A percentile compares a stretch with the other conserved stretches of the same genome.
Conservation (phyloP, 495 filamentous ascomycete genomes). For the Penicillium desertorum region DNA sequence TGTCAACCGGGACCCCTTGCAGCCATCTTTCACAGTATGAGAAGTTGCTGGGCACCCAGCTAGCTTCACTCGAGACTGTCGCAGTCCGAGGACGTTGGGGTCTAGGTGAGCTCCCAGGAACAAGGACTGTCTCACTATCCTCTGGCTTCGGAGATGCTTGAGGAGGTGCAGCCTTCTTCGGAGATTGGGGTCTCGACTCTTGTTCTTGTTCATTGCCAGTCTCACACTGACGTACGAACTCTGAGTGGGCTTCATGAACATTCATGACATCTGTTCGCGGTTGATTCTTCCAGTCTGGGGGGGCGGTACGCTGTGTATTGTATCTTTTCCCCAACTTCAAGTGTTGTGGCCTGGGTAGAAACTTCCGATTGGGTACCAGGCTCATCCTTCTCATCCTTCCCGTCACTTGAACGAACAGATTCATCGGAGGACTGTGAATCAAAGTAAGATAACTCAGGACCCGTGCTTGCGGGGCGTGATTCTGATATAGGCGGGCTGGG, state of each 20-base stretch:
- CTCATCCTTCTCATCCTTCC: background rate
- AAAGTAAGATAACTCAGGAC: constrained; percentile 37
- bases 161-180: background rate
- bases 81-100: constrained; percentile 38
- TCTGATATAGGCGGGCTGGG: constrained; percentile 47
- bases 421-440: constrained; percentile 15
- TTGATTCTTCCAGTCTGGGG: constrained; percentile 11
- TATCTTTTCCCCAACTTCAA: constrained; percentile 1
- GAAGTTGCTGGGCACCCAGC: constrained; percentile 45
- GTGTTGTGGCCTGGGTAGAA: background rate
- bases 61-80: constrained; percentile 45
- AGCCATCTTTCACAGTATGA: constrained; percentile 48
- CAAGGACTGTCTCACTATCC: background rate
- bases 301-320: constrained; percentile 22
- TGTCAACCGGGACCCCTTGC: constrained; percentile 40
- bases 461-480: constrained; percentile 30
- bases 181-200: constrained; percentile 5
- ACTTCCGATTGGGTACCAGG: too few species aligned
- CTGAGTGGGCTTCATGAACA: constrained; percentile 43
- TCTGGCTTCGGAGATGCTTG: constrained; percentile 13
- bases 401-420: constrained; percentile 12
- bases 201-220: constrained; percentile 16
- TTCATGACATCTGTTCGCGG: constrained; percentile 27
- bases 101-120: constrained; percentile 25
- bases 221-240: constrained; percentile 36